Conservation (phyloP, 139 green algal genomes). For the Chlorella sorokiniana region DNA sequence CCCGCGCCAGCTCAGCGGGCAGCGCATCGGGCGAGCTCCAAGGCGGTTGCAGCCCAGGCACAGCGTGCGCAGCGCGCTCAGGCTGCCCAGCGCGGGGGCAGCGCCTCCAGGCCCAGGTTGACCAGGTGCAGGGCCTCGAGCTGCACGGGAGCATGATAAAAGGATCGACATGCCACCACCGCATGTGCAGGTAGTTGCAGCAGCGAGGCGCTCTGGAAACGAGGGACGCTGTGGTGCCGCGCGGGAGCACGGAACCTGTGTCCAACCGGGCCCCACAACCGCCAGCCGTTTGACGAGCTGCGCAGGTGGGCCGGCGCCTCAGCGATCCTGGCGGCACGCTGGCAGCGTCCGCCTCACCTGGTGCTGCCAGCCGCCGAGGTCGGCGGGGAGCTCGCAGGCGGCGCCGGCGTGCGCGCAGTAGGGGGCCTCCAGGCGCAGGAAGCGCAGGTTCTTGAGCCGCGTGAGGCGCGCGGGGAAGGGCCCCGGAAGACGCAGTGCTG, state of each 20-base stretch:
- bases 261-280: no score
- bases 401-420: not conserved
- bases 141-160: not conserved
- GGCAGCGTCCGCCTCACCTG: not conserved
- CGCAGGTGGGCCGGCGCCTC: no score
- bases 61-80: not conserved
- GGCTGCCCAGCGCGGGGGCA: slow-evolving; percentile 2
- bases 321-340: no score
- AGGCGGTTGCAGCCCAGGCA: slow-evolving; percentile 31
- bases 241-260: no score
- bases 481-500: slow-evolving; percentile 1
- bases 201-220: not conserved
- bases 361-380: not conserved
- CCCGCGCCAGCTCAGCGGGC: not conserved
- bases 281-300: no score
- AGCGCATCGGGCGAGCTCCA: not conserved
- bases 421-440: slow-evolving; percentile 3
- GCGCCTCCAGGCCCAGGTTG: slow-evolving; percentile 17
- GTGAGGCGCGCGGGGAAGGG: slow-evolving; percentile 11
- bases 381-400: not conserved
- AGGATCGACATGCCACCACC: no score
- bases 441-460: not conserved
- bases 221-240: no score
- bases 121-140: slow-evolving; percentile 18
- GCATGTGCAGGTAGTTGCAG: no score